A percentile compares a stretch with the other conserved stretches of the same genome.
Evolutionary conservation across 768 basidiomycete species (phyloP).

Genomic region (Kockovaella imperatae): DNA sequence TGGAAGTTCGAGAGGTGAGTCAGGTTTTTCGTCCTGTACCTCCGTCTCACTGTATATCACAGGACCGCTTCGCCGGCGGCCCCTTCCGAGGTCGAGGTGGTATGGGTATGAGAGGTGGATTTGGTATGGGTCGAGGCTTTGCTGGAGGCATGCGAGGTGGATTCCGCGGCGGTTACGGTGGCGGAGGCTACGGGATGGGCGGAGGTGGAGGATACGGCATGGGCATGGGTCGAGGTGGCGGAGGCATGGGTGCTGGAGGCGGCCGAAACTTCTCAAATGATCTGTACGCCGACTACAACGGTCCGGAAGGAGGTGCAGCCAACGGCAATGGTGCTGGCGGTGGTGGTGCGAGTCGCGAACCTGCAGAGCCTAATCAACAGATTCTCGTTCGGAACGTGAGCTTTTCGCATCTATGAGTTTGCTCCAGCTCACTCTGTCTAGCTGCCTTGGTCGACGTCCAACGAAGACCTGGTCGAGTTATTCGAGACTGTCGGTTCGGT

Average conservation of each 20-base stretch:
- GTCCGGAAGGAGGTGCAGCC: slow-evolving; percentile 59
- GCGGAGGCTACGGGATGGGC: slow-evolving; percentile 54
- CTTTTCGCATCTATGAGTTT: background rate
- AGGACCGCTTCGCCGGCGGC: slow-evolving; percentile 45
- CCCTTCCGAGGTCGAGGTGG: slow-evolving; percentile 49
- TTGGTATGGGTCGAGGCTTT: slow-evolving; percentile 18
- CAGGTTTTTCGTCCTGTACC: background rate
- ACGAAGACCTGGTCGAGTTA: slow-evolving; percentile 94
- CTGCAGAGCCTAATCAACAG: slow-evolving; percentile 82
- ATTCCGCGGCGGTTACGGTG: slow-evolving; percentile 41
- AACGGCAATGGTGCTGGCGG: slow-evolving; percentile 16
- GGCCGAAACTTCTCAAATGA: slow-evolving; percentile 64
- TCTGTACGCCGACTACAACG: slow-evolving; percentile 85
- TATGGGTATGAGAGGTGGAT: slow-evolving; percentile 21
- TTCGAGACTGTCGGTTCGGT: slow-evolving; percentile 97
- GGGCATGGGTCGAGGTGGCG: slow-evolving; percentile 38
- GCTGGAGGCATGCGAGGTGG: slow-evolving; percentile 48
- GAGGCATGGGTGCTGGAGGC: slow-evolving; percentile 52
- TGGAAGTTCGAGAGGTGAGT: slow-evolving; percentile 89
- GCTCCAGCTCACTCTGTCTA: too few relatives aligned
- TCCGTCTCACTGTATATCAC: background rate
- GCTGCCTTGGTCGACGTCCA: slow-evolving; percentile 98
- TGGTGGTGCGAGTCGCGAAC: slow-evolving; percentile 36
- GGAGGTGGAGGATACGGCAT: slow-evolving; percentile 49
- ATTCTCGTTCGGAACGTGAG: slow-evolving; percentile 97